phyloP scores from a whole-genome alignment of 148 eudicot genomes.

The Arbutus unedo region DNA sequence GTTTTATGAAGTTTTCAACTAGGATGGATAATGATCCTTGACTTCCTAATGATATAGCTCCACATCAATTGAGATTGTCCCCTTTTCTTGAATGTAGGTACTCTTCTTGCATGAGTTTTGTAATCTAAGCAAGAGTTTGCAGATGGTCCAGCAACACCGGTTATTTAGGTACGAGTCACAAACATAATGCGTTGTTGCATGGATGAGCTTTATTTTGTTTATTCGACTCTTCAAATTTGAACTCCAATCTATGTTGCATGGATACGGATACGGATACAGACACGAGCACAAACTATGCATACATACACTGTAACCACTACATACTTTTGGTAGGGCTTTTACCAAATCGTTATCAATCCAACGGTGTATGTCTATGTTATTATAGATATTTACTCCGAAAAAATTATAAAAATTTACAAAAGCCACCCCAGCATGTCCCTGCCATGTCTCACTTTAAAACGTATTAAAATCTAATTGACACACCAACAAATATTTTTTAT shows the following conservation, averaged over 20 bases:
- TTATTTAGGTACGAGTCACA: slow-evolving; percentile 61
- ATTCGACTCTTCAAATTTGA: slow-evolving; percentile 1
- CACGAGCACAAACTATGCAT: too few species aligned
- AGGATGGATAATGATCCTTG: neutral
- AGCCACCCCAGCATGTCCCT: too few species aligned
- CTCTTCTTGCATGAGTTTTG: slow-evolving; percentile 89
- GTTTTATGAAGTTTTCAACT: neutral
- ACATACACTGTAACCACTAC: too few species aligned
- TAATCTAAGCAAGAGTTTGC: slow-evolving; percentile 88
- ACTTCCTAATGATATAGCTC: neutral
- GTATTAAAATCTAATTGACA: too few species aligned
- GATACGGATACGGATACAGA: too few species aligned
- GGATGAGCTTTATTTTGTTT: slow-evolving; percentile 1
- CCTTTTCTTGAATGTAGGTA: slow-evolving; percentile 40
- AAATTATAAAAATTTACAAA: too few species aligned
- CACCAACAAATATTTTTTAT: too few species aligned
- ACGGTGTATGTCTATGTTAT: too few species aligned
- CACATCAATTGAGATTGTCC: neutral
- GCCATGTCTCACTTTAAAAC: too few species aligned
- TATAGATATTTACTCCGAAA: too few species aligned
- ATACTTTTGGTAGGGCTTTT: too few species aligned
- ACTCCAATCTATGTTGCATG: neutral
- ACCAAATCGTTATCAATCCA: too few species aligned
- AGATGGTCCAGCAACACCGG: slow-evolving; percentile 86
- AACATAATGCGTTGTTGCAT: neutral